phyloP scores from a whole-genome alignment of 768 basidiomycete species.

The Suillus tomentosus region DNA sequence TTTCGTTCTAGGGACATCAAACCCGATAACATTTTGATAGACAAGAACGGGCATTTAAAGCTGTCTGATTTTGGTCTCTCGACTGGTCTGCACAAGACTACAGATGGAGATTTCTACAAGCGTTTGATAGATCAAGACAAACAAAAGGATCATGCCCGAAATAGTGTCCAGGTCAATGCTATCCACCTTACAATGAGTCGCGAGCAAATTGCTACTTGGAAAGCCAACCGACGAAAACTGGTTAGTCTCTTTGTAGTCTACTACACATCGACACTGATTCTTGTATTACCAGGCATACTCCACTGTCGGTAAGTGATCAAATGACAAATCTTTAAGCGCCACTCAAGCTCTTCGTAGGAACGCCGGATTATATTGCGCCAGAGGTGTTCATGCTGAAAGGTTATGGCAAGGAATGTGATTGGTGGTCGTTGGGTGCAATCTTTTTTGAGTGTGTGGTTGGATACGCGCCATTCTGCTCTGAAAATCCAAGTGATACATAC shows the following conservation, averaged over 20 bases:
- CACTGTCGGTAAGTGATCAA: conserved; percentile 56
- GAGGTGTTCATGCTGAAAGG: conserved; percentile 98
- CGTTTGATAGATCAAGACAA: conserved; percentile 81
- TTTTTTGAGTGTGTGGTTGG: conserved; percentile 99
- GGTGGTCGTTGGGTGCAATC: conserved; percentile 99
- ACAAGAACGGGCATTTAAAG: conserved; percentile 95
- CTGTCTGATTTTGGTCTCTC: conserved; percentile 98
- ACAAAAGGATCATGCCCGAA: conserved; percentile 67
- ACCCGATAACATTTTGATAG: conserved; percentile 98
- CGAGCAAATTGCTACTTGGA: conserved; percentile 98
- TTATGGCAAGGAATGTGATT: conserved; percentile 98
- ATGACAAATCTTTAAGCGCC: background rate
- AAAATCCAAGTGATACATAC: conserved; percentile 97
- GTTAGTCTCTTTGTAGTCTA: conserved; percentile 42
- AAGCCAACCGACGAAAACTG: conserved; percentile 94
- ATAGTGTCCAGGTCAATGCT: conserved; percentile 96
- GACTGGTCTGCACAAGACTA: conserved; percentile 95
- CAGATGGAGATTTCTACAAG: conserved; percentile 94
- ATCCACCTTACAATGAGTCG: conserved; percentile 98
- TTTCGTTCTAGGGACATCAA: conserved; percentile 82
- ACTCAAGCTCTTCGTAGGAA: conserved; percentile 25
- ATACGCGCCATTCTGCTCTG: conserved; percentile 97
- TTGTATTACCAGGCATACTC: conserved; percentile 76
- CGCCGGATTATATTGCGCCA: conserved; percentile 78
- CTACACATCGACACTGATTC: conserved; percentile 7